Evolutionary conservation across 805 yeast genomes (phyloP), one percentile per base, ranked within the genome.

Genomic region (Kodamaea sagamina): DNA sequence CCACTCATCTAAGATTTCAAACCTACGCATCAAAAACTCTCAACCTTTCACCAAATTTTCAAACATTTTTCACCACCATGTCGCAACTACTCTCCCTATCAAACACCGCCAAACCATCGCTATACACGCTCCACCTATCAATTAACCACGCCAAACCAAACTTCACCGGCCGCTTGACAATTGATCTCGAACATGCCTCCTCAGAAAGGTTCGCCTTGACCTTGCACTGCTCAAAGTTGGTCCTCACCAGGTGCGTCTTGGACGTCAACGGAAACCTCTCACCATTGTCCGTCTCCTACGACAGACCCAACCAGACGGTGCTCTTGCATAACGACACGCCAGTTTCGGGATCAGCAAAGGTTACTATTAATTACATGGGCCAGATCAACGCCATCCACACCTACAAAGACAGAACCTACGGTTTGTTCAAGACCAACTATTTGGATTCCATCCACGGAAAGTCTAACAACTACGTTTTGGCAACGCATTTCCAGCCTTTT

Each of bases 401-500:
- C 0, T 78, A 65, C 52, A 63, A 68, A 26, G 89, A 84, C 49
- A 56, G 54, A 36, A 84, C 90, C 0, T 67, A 61, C 37, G 93
- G 93, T 26, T 58, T 86, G 1, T 86, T 82, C 69, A 81, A 81
- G 53, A 81, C 89, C 1, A 81, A 80, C 54, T 82, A 80, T 55
- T 68, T 74, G 43, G 79, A 78, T 50, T 66, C 72, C 4, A 58
- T 65, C 13, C 64, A 77, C 1, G 82, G 82, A 5, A 65, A 58
- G 16, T 63, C 82, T 1, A 72, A 77, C 46, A 74, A 77, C 47
- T 73, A 63, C 44, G 63, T 84, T 9, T 55, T 85, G 24, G 81
- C 89, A 0, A 83, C 93, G 1, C 93, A 86, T 54, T 72, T 80
- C 32, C 90, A 85, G 57, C 89, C 93, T 0, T 70, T 72, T 12